Evolutionary conservation across 768 basidiomycete species (phyloP), one percentile per base, ranked within the genome.

Genomic region (Hydnomerulius pinastri): DNA sequence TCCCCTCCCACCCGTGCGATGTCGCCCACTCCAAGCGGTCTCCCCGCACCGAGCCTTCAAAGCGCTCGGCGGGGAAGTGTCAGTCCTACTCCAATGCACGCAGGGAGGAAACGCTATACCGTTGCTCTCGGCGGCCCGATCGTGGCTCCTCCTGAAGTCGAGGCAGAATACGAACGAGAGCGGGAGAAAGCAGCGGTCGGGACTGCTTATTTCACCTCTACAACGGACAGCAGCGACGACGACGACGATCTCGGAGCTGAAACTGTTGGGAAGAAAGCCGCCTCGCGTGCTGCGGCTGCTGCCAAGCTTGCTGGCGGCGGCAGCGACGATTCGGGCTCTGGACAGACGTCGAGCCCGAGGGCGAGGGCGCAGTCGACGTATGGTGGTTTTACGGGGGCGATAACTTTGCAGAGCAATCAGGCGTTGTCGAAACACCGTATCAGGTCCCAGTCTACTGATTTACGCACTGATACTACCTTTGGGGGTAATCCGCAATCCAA

Each of bases 61-160:
- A 58, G 64, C 5, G 66, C 72, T 37, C 72, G 83, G 17, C 77
- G 76, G 13, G 71, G 75, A 4, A 86, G 83, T 59, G 77, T 84
- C 46, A 83, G 83, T 49, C 82, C 85, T 2, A 90, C 87, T 3
- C 89, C 91, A 2, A 71, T 80, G 0, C 69, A 75, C 2, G 72
- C 39, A 2, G 56, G 51, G 17, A 58, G 90, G 52, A 93, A 93
- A 61, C 77, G 91, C 32, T 92, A 93, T 62, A 92, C 91, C 0
- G 90, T 92, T 27, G 90, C 91, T 1, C 77, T 93, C 0, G 90
- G 89, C 9, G 86, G 81, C 2, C 85, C 88, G 0, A 82, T 90
- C 51, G 77, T 81, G 54, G 71, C 60, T 30, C 66, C 58, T 51
- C 63, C 55, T 24, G 70, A 57, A 41, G 56, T 55, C 45, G 67